These are phyloP conservation scores for Tetrahymena malaccensis DNA, from an alignment of 73 alveolate genomes.

Conservation along the genomic window DNA sequence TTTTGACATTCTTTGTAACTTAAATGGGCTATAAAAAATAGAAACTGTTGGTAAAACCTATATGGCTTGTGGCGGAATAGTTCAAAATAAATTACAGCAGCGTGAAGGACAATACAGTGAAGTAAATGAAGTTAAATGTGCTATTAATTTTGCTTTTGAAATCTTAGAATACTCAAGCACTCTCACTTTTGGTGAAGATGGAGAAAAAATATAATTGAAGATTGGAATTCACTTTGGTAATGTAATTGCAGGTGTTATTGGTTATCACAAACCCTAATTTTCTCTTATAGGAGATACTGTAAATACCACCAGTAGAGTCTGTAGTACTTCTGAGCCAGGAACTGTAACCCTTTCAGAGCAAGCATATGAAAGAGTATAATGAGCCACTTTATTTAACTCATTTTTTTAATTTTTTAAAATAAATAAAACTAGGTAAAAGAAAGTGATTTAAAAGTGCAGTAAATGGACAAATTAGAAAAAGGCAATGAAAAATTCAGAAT, in stretches of 20 bases:
- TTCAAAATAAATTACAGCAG: constrained; percentile 6
- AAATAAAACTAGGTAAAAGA: not conserved
- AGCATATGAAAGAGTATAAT: constrained; percentile 19
- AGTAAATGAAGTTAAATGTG: not conserved
- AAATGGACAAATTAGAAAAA: not conserved
- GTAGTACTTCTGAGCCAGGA: constrained; percentile 33
- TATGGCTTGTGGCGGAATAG: constrained; percentile 87
- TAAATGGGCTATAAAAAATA: constrained; percentile 46
- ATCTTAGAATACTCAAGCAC: not conserved
- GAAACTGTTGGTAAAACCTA: constrained; percentile 88
- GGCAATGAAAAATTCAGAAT: not conserved
- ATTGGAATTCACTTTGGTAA: constrained; percentile 51
- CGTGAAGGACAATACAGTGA: not conserved
- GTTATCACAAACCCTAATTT: constrained; percentile 53
- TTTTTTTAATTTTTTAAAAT: not conserved
- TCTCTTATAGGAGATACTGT: constrained; percentile 61
- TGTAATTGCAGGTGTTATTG: constrained; percentile 64
- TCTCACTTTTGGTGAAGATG: not conserved
- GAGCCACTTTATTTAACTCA: not conserved
- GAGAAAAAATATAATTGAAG: constrained; percentile 27
- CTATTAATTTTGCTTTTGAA: not conserved
- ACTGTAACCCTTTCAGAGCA: constrained; percentile 24
- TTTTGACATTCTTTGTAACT: constrained; percentile 36
- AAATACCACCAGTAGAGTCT: constrained; percentile 47
- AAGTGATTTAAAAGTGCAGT: not conserved